A percentile compares a stretch with the other conserved stretches of the same genome.
phyloP scores from a whole-genome alignment of 208 protist genomes.

The Acanthamoeba divionensis region DNA sequence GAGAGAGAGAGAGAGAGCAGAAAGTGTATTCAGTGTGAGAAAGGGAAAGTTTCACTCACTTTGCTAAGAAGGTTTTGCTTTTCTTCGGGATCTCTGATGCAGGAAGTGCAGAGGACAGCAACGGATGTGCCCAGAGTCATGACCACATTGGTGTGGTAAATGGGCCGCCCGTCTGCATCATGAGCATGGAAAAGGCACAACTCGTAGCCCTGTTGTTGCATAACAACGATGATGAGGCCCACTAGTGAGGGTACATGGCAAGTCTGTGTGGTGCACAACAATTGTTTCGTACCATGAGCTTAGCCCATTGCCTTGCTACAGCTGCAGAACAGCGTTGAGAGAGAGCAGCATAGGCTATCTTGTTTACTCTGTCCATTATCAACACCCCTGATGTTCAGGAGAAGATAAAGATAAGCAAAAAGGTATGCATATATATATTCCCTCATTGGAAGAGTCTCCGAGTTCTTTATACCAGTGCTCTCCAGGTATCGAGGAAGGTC shows the following conservation, averaged over 20 bases:
- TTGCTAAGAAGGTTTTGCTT: neutral
- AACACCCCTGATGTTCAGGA: neutral
- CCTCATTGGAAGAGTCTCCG: no score
- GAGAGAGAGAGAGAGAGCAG: no score
- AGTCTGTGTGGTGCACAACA: no score
- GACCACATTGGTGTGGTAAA: conserved; percentile 81
- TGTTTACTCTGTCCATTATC: conserved; percentile 4
- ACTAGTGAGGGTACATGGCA: no score
- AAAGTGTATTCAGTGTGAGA: no score
- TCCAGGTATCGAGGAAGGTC: conserved; percentile 58
- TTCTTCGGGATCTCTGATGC: conserved; percentile 36
- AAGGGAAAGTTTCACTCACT: no score
- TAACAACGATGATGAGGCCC: no score
- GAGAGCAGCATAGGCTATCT: conserved; percentile 48
- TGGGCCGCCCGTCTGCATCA: conserved; percentile 58
- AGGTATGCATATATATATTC: neutral
- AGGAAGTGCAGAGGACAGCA: conserved; percentile 61
- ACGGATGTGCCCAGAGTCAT: conserved; percentile 69
- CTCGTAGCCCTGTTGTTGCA: no score
- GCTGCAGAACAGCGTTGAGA: conserved; percentile 34
- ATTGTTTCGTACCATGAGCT: neutral
- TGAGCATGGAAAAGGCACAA: conserved; percentile 59
- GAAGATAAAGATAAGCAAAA: neutral
- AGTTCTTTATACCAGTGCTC: conserved; percentile 43
- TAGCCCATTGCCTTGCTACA: conserved; percentile 59